Conservation (phyloP, 179 eudicot species). For the Carnegiea gigantea region DNA sequence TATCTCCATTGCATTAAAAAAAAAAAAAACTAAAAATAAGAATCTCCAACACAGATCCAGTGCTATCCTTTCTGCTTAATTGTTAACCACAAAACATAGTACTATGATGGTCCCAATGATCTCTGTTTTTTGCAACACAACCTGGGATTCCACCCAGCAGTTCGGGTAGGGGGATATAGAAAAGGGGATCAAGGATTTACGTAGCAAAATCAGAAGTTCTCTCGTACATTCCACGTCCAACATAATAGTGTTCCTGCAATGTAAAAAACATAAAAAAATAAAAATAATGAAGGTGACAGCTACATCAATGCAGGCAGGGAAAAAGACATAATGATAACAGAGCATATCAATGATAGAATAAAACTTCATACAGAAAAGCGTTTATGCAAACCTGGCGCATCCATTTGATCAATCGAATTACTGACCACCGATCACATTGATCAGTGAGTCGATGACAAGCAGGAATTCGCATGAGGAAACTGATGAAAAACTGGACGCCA, state of each 20-base stretch:
- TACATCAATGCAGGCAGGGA: slow-evolving; percentile 11
- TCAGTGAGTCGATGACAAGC: slow-evolving; percentile 72
- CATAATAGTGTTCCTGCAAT: slow-evolving; percentile 88
- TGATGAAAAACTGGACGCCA: slow-evolving; percentile 65
- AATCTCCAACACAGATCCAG: not conserved
- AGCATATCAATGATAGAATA: not conserved
- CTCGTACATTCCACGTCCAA: slow-evolving; percentile 99
- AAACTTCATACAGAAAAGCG: not conserved
- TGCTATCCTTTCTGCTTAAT: not conserved
- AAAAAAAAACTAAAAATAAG: not conserved
- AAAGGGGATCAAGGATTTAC: slow-evolving; percentile 42
- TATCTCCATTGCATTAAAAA: not conserved
- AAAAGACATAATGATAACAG: not conserved
- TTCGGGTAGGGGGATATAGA: not conserved
- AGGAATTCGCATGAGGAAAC: slow-evolving; percentile 86
- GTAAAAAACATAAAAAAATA: not conserved
- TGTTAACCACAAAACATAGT: not conserved
- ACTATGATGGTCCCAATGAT: not conserved
- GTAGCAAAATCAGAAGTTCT: slow-evolving; percentile 70
- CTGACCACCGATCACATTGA: slow-evolving; percentile 73
- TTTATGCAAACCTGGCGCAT: slow-evolving; percentile 80
- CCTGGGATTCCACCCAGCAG: not conserved
- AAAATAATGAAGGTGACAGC: slow-evolving; percentile 11
- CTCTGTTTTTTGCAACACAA: not conserved
- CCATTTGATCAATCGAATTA: slow-evolving; percentile 81